Evolutionary conservation across 2,329 filamentous ascomycete genomes (phyloP).

Genomic region (Phialophora tarda): DNA sequence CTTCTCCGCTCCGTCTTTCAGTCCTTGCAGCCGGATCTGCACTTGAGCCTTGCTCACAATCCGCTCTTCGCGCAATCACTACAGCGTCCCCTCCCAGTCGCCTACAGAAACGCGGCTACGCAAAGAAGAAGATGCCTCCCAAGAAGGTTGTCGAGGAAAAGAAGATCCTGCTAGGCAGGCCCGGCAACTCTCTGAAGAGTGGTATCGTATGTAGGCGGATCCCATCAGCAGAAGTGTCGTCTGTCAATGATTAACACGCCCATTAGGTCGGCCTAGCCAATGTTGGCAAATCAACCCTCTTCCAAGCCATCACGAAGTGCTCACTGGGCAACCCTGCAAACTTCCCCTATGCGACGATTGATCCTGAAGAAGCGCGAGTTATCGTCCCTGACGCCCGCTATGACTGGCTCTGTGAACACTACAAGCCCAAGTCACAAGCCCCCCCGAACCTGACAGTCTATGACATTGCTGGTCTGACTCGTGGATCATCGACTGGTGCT

Average conservation of each 20-base stretch:
- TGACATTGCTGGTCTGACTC: slow-evolving; percentile 95
- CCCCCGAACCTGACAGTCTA: slow-evolving; percentile 98
- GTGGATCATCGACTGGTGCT: slow-evolving; percentile 94
- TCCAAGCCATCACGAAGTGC: slow-evolving; percentile 99
- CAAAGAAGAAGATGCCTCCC: slow-evolving; percentile 83
- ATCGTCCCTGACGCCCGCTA: slow-evolving; percentile 95
- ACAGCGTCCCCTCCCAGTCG: slow-evolving; percentile 11
- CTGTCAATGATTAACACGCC: slow-evolving; percentile 21
- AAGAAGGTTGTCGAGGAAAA: slow-evolving; percentile 92
- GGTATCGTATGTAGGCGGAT: slow-evolving; percentile 82
- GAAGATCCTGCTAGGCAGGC: slow-evolving; percentile 93
- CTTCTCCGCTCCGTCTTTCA: slow-evolving; percentile 61
- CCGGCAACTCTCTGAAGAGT: slow-evolving; percentile 98
- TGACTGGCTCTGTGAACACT: slow-evolving; percentile 94
- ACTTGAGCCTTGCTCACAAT: slow-evolving; percentile 51
- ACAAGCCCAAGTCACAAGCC: slow-evolving; percentile 97
- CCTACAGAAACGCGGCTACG: slow-evolving; percentile 55
- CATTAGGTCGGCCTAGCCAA: slow-evolving; percentile 92
- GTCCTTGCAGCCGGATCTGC: slow-evolving; percentile 72
- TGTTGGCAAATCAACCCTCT: slow-evolving; percentile 98
- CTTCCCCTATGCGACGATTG: slow-evolving; percentile 98
- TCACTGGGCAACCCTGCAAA: slow-evolving; percentile 98
- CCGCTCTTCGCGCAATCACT: slow-evolving; percentile 31
- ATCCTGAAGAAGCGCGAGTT: slow-evolving; percentile 96
- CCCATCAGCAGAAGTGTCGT: slow-evolving; percentile 9